Evolutionary conservation across 352 stramenopile species (phyloP), one percentile per base, ranked within the genome.

Genomic region (Phytophthora litchii): DNA sequence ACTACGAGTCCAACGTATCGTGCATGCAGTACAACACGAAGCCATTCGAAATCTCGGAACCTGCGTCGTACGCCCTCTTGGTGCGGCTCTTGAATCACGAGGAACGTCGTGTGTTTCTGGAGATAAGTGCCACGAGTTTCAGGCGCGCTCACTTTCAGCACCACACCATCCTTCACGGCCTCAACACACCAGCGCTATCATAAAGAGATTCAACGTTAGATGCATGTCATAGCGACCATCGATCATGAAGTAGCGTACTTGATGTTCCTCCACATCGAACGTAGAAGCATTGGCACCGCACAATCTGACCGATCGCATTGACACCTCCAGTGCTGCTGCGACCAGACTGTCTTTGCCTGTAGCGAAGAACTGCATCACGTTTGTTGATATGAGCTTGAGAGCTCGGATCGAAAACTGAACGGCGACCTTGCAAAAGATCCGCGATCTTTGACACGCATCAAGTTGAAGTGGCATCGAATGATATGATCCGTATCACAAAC

Each of bases 11-110:
- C 82, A 16, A 83, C 56, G 60, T 91, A 91, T 8, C 82, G 76
- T 19, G 70, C 76, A 25, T 68, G 66, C 3, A 91, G 67, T 35
- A 88, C 80, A 7, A 64, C 56, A 23, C 81, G 82, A n/a, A 91
- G 72, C 82, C 82, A 91, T 43, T 75, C 76, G 63, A 91, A 91
- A 49, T 91, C 82, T 40, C 82, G 85, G 41, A 88, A 91, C 53
- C 82, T 78, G 23, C 82, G 79, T 0, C 82, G 80, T 17, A 86
- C 70, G 16, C 65, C 56, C 19, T 72, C 56, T 52, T 70, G 61
- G 10, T 45, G 54, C 31, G 20, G 37, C 8, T 63, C 49, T 23
- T 83, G 70, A 67, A 69, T 25, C 54, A 91, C 70, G 11, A 85
- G 66, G 50, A 81, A 90, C 31, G 78, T 88, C 65, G 76, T 90